These are phyloP conservation scores for Ceratobasidium theobromae DNA, from an alignment of 1,284 basidiomycete genomes.

Conservation along the genomic window DNA sequence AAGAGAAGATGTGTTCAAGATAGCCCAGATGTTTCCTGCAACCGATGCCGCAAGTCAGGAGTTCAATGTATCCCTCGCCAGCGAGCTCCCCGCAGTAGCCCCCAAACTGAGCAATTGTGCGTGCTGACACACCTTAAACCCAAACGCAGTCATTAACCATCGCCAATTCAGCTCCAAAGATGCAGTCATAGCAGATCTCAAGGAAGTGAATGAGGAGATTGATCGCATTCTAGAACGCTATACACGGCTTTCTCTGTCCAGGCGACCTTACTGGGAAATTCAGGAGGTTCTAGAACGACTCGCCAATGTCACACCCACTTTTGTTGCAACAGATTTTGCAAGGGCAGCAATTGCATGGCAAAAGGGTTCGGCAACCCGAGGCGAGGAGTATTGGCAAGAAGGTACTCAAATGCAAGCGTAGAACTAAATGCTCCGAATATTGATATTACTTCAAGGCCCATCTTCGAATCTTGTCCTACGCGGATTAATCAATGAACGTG, in stretches of 20 bases:
- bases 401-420: no score
- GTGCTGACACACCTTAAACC: neutral
- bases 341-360: neutral
- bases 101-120: neutral
- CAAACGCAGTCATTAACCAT: neutral
- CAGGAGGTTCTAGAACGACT: neutral
- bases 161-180: neutral
- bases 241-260: neutral
- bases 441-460: neutral
- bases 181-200: neutral
- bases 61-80: neutral
- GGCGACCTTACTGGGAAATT: neutral
- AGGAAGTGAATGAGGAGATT: neutral
- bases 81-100: neutral
- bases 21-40: neutral
- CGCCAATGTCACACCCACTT: neutral
- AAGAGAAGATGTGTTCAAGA: neutral
- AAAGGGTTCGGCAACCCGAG: neutral
- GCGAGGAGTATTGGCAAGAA: constrained; percentile 12
- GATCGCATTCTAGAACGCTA: constrained; percentile 1
- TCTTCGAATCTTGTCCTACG: constrained; percentile 23
- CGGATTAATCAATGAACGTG: constrained; percentile 14
- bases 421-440: no score
- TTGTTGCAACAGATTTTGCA: neutral
- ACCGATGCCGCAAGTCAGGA: neutral